These are phyloP conservation scores for Penicillium hordei DNA, from an alignment of 2,329 filamentous ascomycete species.

Conservation along the genomic window DNA sequence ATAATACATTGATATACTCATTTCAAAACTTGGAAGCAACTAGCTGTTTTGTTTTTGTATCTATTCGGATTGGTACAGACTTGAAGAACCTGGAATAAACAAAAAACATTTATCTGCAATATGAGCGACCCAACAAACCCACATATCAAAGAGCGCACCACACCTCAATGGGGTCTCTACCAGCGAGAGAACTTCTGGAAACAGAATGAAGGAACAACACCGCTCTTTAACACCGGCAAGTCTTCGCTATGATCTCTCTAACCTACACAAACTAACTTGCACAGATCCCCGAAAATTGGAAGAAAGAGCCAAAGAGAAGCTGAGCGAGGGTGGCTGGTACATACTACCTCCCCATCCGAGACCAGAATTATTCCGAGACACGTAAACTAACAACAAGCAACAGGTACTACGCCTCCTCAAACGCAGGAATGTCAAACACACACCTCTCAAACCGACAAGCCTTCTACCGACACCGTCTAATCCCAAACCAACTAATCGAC, in stretches of 20 bases:
- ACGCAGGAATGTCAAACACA: conserved; percentile 54
- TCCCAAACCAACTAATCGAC: conserved; percentile 62
- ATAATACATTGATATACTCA: conserved; percentile 13
- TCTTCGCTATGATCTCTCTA: neutral
- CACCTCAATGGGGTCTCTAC: conserved; percentile 56
- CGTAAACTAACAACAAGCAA: neutral
- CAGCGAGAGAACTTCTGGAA: conserved; percentile 58
- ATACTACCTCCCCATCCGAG: neutral
- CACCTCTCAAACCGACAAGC: conserved; percentile 61
- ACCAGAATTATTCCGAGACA: neutral
- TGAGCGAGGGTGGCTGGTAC: conserved; percentile 59
- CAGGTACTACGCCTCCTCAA: conserved; percentile 40
- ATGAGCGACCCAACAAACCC: conserved; percentile 51
- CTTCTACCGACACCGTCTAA: conserved; percentile 64
- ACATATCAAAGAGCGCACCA: conserved; percentile 51
- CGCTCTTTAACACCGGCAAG: conserved; percentile 54
- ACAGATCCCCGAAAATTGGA: conserved; percentile 58
- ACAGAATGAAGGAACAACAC: conserved; percentile 50
- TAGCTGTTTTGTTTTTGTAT: neutral
- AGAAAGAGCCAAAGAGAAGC: conserved; percentile 55
- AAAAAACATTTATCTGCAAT: neutral
- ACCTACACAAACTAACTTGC: neutral
- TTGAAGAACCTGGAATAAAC: neutral
- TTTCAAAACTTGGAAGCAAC: neutral
- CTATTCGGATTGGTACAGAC: neutral